Percentiles rank a stretch among this genome's conserved stretches.
Evolutionary conservation across 164 flowering plant genomes (phyloP).

Genomic region (Taxillus chinensis): DNA sequence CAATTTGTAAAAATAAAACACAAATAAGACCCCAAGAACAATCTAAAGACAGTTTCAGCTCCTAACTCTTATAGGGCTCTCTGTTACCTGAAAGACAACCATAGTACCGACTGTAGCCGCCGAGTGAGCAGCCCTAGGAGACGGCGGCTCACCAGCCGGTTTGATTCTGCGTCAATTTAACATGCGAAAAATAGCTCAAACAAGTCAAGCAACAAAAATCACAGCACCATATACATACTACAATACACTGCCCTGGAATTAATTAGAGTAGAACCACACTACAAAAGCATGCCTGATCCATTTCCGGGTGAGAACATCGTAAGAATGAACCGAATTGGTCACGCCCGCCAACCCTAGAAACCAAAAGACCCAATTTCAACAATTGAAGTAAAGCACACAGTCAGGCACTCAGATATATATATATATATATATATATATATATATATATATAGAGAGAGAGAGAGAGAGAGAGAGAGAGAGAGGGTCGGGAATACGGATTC

Average conservation of each 20-base stretch:
- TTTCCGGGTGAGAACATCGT: conserved; percentile 77
- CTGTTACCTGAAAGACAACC: conserved; percentile 94
- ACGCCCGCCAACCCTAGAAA: conserved; percentile 83
- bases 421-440: no score
- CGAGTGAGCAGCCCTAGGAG: conserved; percentile 96
- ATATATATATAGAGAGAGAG: neutral
- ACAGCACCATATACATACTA: neutral
- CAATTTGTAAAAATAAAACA: conserved; percentile 6
- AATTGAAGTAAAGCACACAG: neutral
- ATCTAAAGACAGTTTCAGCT: neutral
- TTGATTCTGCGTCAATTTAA: conserved; percentile 35
- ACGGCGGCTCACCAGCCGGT: conserved; percentile 95
- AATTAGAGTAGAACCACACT: neutral
- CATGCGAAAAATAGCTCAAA: conserved; percentile 1
- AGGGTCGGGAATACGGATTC: conserved; percentile 42
- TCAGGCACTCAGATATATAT: neutral
- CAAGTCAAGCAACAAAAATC: conserved; percentile 5
- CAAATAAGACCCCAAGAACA: neutral
- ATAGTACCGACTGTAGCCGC: conserved; percentile 95
- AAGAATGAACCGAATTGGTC: conserved; percentile 83
- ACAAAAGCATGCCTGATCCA: conserved; percentile 55
- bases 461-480: conserved; percentile 2
- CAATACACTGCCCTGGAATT: no score
- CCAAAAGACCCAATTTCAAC: neutral
- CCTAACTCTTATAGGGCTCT: neutral